phyloP scores from a whole-genome alignment of 192 early-diverging fungal genomes.

The Podila epigama region DNA sequence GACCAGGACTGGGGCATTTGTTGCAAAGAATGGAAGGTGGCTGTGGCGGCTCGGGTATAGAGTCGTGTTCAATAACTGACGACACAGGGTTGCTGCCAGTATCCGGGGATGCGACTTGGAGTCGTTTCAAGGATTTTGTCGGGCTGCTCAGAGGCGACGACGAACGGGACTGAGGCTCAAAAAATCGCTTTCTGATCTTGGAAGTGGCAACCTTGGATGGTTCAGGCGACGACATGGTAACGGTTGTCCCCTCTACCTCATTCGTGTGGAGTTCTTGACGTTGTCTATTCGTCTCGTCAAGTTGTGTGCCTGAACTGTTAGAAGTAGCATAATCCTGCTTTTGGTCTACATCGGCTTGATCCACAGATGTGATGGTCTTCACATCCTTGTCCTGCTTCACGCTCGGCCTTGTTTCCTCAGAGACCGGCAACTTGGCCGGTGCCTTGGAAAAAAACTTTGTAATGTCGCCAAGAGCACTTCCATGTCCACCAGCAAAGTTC shows the following conservation, averaged over 20 bases:
- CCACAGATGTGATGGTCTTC: too few species aligned
- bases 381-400: neutral
- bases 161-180: slow-evolving; percentile 4
- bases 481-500: slow-evolving; percentile 24
- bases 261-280: neutral
- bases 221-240: neutral
- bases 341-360: neutral
- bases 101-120: neutral
- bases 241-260: neutral
- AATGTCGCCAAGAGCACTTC: slow-evolving; percentile 32
- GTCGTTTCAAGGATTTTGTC: neutral
- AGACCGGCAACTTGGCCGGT: neutral
- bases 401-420: neutral
- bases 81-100: neutral
- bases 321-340: neutral
- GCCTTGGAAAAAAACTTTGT: slow-evolving; percentile 48
- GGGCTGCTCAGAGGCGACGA: neutral
- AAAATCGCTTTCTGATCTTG: slow-evolving; percentile 4
- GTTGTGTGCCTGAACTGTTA: neutral
- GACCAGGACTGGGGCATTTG: slow-evolving; percentile 21
- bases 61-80: neutral
- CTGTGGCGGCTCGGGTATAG: neutral
- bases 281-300: too few species aligned
- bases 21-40: slow-evolving; percentile 10
- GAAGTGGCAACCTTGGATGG: neutral